These are phyloP conservation scores for Rhamnella rubrinervis DNA, from an alignment of 331 rosid genomes.

Conservation along the genomic window DNA sequence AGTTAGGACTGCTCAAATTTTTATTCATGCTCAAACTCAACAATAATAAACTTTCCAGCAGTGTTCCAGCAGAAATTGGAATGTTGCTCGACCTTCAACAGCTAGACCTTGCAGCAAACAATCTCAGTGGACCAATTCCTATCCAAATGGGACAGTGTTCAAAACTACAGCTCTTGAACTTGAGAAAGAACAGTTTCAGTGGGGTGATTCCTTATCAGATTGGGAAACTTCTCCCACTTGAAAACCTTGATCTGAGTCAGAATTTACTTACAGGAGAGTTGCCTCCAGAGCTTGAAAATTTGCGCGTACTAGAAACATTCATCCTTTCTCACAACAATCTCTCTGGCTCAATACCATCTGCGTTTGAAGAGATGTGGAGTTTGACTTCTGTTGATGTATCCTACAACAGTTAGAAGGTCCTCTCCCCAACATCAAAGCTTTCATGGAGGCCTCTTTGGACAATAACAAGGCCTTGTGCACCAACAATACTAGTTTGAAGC, in stretches of 20 bases:
- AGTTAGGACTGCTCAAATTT: slow-evolving; percentile 21
- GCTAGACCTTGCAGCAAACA: slow-evolving; percentile 31
- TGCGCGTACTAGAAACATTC: slow-evolving; percentile 21
- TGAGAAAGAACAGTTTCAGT: slow-evolving; percentile 36
- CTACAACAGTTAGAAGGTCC: slow-evolving; percentile 34
- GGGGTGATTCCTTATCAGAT: slow-evolving; percentile 30
- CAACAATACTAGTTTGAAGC: slow-evolving; percentile 4
- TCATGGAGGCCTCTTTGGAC: not conserved
- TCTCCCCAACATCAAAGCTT: slow-evolving; percentile 9
- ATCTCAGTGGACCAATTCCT: slow-evolving; percentile 31
- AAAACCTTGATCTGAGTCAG: slow-evolving; percentile 22
- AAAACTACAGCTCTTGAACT: slow-evolving; percentile 22
- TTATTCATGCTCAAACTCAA: slow-evolving; percentile 20
- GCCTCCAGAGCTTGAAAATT: slow-evolving; percentile 20
- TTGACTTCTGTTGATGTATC: slow-evolving; percentile 26
- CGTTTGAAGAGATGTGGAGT: slow-evolving; percentile 11
- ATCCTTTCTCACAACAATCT: slow-evolving; percentile 46
- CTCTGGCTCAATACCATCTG: slow-evolving; percentile 27
- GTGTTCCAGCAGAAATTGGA: slow-evolving; percentile 29
- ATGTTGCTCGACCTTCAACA: not conserved
- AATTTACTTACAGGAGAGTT: slow-evolving; percentile 26
- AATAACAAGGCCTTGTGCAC: slow-evolving; percentile 36
- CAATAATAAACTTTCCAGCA: slow-evolving; percentile 30
- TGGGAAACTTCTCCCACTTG: slow-evolving; percentile 16
- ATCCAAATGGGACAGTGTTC: not conserved